phyloP scores from a whole-genome alignment of 2,329 filamentous ascomycete genomes.

The Aurifilum marmelostoma region DNA sequence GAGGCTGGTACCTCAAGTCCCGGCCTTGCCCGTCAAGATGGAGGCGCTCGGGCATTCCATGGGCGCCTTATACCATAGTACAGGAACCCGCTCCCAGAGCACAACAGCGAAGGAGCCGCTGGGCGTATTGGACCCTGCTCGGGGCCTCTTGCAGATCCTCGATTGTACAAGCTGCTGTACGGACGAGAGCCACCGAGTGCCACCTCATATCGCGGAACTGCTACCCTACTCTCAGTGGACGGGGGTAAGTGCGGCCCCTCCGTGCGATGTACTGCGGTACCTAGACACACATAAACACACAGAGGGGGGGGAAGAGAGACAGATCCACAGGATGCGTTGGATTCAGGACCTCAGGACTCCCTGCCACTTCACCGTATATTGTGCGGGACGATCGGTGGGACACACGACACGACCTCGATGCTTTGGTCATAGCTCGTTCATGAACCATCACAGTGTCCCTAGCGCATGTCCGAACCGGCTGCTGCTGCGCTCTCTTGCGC shows the following conservation, averaged over 20 bases:
- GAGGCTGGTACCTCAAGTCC: not conserved
- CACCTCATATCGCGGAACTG: conserved; percentile 20
- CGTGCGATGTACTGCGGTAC: conserved; percentile 9
- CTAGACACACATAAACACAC: too few species aligned
- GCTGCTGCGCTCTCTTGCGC: not conserved
- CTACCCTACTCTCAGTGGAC: conserved; percentile 13
- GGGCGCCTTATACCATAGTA: not conserved
- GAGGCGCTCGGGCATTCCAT: conserved; percentile 8
- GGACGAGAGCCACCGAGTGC: conserved; percentile 14
- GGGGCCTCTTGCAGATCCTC: not conserved
- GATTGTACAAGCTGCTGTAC: conserved; percentile 1
- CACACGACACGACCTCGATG: not conserved
- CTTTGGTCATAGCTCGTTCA: not conserved
- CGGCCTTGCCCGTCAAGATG: conserved; percentile 16
- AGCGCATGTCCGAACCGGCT: not conserved
- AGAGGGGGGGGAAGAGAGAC: too few species aligned
- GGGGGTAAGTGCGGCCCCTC: conserved; percentile 16
- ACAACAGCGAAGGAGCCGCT: not conserved
- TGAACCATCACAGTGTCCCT: not conserved
- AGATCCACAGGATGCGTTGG: conserved; percentile 19
- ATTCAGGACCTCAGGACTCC: not conserved
- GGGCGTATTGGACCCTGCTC: not conserved
- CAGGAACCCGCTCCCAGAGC: not conserved
- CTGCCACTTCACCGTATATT: conserved; percentile 18
- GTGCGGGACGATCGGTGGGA: not conserved